These are phyloP conservation scores for Cardamine resedifolia DNA, from an alignment of 345 rosid genomes.

Conservation along the genomic window DNA sequence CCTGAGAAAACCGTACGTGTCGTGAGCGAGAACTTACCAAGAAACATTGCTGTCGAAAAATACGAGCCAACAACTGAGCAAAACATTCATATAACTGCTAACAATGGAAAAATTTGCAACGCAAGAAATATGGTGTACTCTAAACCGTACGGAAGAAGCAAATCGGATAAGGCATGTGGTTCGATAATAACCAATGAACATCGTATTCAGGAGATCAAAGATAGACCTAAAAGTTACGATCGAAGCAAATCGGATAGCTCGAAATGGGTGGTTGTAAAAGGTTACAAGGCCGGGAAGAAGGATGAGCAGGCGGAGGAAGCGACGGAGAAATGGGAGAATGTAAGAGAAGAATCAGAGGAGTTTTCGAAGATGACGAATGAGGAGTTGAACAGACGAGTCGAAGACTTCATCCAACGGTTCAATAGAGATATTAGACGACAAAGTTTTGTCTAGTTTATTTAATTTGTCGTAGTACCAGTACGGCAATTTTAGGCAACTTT, in stretches of 20 bases:
- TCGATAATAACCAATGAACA: conserved; percentile 1
- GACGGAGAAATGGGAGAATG: conserved; percentile 28
- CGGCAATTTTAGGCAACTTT: conserved; percentile 9
- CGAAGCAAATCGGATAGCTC: conserved; percentile 24
- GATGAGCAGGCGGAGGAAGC: conserved; percentile 10
- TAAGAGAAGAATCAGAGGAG: conserved; percentile 46
- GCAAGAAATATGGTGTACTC: neutral
- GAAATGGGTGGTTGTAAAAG: conserved; percentile 31
- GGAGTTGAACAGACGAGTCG: conserved; percentile 70
- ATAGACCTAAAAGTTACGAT: conserved; percentile 13
- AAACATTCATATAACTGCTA: neutral
- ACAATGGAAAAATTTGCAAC: neutral
- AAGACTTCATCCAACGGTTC: conserved; percentile 68
- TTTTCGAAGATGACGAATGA: conserved; percentile 67
- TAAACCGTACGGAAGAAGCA: conserved; percentile 31
- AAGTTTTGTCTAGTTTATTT: conserved; percentile 18
- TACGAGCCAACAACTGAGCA: neutral
- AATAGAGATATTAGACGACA: conserved; percentile 63
- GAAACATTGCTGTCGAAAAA: neutral
- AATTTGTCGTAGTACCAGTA: neutral
- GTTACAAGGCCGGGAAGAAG: conserved; percentile 1
- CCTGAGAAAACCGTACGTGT: neutral
- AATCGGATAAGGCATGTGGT: conserved; percentile 14
- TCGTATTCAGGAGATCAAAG: conserved; percentile 3
- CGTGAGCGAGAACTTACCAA: neutral